Base-by-base conservation (phyloP, 352 stramenopile genomes). In the Elongisporangium undulatum region DNA sequence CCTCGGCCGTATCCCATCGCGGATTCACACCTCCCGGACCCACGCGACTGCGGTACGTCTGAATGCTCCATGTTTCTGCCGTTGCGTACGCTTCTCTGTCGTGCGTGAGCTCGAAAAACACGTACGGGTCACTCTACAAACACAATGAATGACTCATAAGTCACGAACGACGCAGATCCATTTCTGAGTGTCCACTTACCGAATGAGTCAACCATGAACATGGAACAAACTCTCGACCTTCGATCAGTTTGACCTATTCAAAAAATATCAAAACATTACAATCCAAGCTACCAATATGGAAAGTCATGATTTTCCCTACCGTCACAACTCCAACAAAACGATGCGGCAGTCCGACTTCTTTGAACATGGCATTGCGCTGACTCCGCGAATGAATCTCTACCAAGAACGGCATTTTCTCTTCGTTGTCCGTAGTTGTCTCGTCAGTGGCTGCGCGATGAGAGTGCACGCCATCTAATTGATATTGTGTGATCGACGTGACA, bases 401-500 rank as follows among this genome's bases (percentile, higher is more conserved):
- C 17, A 91, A 68, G 49, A 80, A 77, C 4, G 82, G 82, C 20
- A 89, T 69, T 58, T 79, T 74, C 19, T 60, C 63, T 24, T 71
- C 69, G 9, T 88, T 62, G 51, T 79, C 78, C 15, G 62, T 74
- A 51, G 19, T 57, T 26, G 13, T 55, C 24, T 26, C n/a, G 9
- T 48, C 12, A 19, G 9, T 49, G 3, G 20, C 49, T 49, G 38
- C 13, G 15, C 78, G 67, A 64, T 80, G 77, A 17, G 75, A 86
- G 55, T 87, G 82, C 19, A 88, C 64, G 9, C 81, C 81, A 51
- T 94, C 82, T 9, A 90, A 62, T 17, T 84, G 77, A 59, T 90
- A 92, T 55, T 92, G 79, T 49, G 82, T 87, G 58, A 94, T 89
- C 20, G 80, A 83, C 8, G 79, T 86, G 45, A 94, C 84, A n/a